A percentile compares a stretch with the other conserved stretches of the same genome.
Conservation (phyloP, 176 grass and related monocot species). For the Panicum miliaceum region DNA sequence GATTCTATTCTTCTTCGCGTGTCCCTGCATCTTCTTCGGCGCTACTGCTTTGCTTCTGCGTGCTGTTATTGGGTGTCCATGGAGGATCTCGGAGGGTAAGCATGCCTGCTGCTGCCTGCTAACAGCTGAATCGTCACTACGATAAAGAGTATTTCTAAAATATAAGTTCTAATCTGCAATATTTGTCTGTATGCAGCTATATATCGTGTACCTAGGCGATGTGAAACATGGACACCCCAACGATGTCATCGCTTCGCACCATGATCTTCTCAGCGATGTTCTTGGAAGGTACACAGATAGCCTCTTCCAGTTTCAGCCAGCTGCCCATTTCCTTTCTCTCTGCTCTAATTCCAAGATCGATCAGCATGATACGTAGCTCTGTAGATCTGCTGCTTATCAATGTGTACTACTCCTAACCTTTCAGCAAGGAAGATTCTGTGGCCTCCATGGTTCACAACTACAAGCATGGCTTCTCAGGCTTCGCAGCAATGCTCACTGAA, state of each 20-base stretch:
- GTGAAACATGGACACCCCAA: constrained; percentile 22
- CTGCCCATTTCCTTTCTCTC: neutral
- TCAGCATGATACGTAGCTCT: neutral
- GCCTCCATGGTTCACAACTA: constrained; percentile 67
- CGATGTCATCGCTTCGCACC: constrained; percentile 30
- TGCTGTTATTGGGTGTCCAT: neutral
- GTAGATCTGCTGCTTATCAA: neutral
- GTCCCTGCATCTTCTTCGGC: neutral
- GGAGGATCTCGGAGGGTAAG: constrained; percentile 27
- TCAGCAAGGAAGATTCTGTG: constrained; percentile 55
- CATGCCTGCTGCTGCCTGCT: neutral
- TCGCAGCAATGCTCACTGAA: constrained; percentile 61
- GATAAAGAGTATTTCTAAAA: neutral
- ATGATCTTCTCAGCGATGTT: constrained; percentile 37
- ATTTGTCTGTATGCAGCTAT: constrained; percentile 15
- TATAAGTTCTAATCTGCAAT: neutral
- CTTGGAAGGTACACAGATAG: constrained; percentile 22
- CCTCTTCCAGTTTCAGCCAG: neutral
- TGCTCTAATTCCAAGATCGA: neutral
- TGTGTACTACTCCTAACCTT: neutral
- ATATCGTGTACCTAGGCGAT: constrained; percentile 34
- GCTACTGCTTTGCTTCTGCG: constrained; percentile 23
- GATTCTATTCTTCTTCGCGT: neutral
- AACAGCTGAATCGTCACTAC: neutral
- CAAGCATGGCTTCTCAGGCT: constrained; percentile 73